Base-by-base conservation (phyloP, 305 asterid genomes). In the Nicotiana rustica region DNA sequence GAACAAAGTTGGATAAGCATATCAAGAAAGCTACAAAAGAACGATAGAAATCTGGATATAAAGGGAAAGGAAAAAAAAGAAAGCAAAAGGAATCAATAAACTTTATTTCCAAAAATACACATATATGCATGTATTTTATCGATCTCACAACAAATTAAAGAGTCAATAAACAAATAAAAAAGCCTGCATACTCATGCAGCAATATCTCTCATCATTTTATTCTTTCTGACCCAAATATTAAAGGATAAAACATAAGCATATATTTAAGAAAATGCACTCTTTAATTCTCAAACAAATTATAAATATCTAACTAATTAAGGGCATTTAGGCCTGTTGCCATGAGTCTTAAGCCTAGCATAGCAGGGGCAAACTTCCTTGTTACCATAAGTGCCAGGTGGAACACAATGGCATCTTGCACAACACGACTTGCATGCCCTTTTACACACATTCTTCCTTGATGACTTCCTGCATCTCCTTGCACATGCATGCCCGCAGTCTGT, bases 341-440 rank as follows among this genome's bases (percentile, higher is more conserved):
- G 93, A 65, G 94, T 92, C 85, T 41, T 89, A 21, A 86, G 86
- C 12, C 82, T 85, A 70, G 94, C 94, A 82, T 91, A 91, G 73
- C 90, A 83, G 25, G 96, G 97, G 85, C 97, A 94, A 33, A 67
- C 80, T 65, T 76, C 60, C 79, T 89, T 90, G 88, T 94, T 88
- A 61, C 98, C 96, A 41, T 86, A 90, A 18, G 94, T 90, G 5
- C 98, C 98, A 1, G 95, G 97, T 62, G 98, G 98, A 19, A 94
- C 98, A 31, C 97, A 94, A 19, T 90, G 79, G 87, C 98, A 94
- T 82, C 71, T 87, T 13, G 83, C 79, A 57, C 98, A 94, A 49
- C 97, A 92, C 71, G 90, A 83, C 73, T 79, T 87, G 91, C 96
- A 94, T 35, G 95, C 91, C 3, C 96, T 84, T 13, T 12, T 84